Base-by-base conservation (phyloP, 345 rosid species). In the Citrus sinensis region DNA sequence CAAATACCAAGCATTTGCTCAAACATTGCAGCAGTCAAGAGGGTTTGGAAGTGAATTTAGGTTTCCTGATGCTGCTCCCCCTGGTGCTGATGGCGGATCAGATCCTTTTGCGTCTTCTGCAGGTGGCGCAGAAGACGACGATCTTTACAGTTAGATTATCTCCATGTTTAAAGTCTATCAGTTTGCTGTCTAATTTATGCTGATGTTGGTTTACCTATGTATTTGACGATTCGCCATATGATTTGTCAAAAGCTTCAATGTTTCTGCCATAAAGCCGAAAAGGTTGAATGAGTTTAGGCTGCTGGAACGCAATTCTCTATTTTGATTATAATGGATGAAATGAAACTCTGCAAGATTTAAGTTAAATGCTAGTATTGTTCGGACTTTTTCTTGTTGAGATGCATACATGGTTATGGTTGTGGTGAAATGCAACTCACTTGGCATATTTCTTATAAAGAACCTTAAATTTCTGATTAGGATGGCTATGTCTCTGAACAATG, bases 1-100 rank as follows among this genome's bases (percentile, higher is more conserved):
- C 78, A 93, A 95, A 79, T 95, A 95, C 84, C 98, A 95, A 83
- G 93, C 98, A 20, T 95, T 95, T 86, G 97, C 98, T 66, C 98
- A 95, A 76, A 95, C 98, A 4, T 74, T 95, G 83, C 98, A 95
- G 82, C 98, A 95, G 63, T 95, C 98, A 0, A 88, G 98, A 85
- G 98, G 98, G 49, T 85, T 95, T 42, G 98, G 98, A 64, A 64
- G 85, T 2, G 98, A 93, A 73, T 95, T 95, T 76, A 90, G 95
- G 85, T 95, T 95, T 69, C 22, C 94, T 7, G 87, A 92, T 2
- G 69, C 90, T 1, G 69, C 90, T 1, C 81, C 87, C 8, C 42
- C 86, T 0, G 82, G 90, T 55, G 79, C 84, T 20, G 81, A 82
- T 9, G 19, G 24, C 2, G 81, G 86, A 11, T 71, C 97, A 27